phyloP scores from a whole-genome alignment of 495 filamentous ascomycete genomes.

The Sporormia fimetaria region DNA sequence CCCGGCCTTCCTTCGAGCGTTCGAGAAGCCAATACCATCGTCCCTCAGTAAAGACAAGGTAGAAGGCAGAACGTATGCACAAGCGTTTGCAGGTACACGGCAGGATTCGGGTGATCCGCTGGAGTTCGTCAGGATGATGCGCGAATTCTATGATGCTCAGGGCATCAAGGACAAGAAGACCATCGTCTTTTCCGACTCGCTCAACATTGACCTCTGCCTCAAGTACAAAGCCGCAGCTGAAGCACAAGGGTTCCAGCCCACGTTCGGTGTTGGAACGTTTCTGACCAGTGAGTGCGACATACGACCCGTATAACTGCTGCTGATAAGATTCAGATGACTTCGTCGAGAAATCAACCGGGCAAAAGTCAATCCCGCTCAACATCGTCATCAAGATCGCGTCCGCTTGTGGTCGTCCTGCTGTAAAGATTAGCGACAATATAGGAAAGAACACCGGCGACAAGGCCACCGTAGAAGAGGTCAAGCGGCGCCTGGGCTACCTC shows the following conservation, averaged over 20 bases:
- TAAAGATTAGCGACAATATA: slow-evolving; percentile 95
- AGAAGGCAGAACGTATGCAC: slow-evolving; percentile 55
- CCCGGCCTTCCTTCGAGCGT: slow-evolving; percentile 74
- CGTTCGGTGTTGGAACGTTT: slow-evolving; percentile 90
- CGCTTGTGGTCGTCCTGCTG: slow-evolving; percentile 65
- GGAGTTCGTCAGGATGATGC: slow-evolving; percentile 69
- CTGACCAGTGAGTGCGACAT: slow-evolving; percentile 56
- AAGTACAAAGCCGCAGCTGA: slow-evolving; percentile 78
- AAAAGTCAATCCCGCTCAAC: slow-evolving; percentile 87
- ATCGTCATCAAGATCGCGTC: slow-evolving; percentile 95
- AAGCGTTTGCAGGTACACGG: slow-evolving; percentile 76
- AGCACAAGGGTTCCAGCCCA: slow-evolving; percentile 64
- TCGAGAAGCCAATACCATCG: slow-evolving; percentile 51
- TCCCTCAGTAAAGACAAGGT: slow-evolving; percentile 12
- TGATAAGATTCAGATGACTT: slow-evolving; percentile 57
- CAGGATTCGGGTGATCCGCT: slow-evolving; percentile 92
- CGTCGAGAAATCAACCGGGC: slow-evolving; percentile 47
- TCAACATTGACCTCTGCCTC: slow-evolving; percentile 82
- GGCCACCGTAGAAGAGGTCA: slow-evolving; percentile 67
- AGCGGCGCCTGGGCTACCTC: slow-evolving; percentile 70
- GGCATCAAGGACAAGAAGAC: slow-evolving; percentile 75
- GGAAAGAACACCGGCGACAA: slow-evolving; percentile 92
- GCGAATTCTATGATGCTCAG: slow-evolving; percentile 69
- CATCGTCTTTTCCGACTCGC: slow-evolving; percentile 93
- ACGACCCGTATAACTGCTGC: background rate